A percentile compares a stretch with the other conserved stretches of the same genome.
These are phyloP conservation scores for Hymenotorrendiella dingleyae DNA, from an alignment of 2,329 filamentous ascomycete species.

Conservation along the genomic window DNA sequence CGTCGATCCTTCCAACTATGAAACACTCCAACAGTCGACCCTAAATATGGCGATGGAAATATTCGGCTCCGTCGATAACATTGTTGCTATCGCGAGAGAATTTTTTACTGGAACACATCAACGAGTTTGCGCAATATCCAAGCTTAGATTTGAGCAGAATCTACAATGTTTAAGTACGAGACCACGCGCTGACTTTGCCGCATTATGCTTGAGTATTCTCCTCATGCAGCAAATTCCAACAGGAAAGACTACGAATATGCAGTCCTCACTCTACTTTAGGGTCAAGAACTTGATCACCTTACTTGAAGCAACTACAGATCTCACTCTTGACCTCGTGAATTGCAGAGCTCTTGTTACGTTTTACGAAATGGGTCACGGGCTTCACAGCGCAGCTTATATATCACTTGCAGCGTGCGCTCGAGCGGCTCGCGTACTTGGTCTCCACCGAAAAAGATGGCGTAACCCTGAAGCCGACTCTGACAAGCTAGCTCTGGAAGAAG, in stretches of 20 bases:
- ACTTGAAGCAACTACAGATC: slow-evolving; percentile 4
- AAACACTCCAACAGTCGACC: too few species aligned
- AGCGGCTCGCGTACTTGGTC: neutral
- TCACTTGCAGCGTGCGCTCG: slow-evolving; percentile 6
- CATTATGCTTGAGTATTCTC: slow-evolving; percentile 4
- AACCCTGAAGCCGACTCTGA: neutral
- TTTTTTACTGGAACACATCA: too few species aligned
- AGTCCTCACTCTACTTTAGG: slow-evolving; percentile 4
- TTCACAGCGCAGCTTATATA: slow-evolving; percentile 2
- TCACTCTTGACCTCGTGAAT: slow-evolving; percentile 7
- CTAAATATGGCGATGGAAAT: too few species aligned
- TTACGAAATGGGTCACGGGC: slow-evolving; percentile 12
- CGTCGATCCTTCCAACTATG: too few species aligned
- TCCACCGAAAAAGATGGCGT: slow-evolving; percentile 5
- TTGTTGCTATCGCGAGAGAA: neutral
- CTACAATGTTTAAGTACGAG: neutral
- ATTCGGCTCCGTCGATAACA: neutral
- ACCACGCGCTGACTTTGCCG: slow-evolving; percentile 4
- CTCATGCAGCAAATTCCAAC: slow-evolving; percentile 3
- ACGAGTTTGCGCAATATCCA: slow-evolving; percentile 8
- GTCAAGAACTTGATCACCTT: slow-evolving; percentile 7
- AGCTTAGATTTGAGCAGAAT: slow-evolving; percentile 1
- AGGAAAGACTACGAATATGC: neutral
- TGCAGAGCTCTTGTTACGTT: slow-evolving; percentile 6
- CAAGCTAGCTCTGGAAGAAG: slow-evolving; percentile 2